Evolutionary conservation across 768 basidiomycete species (phyloP).

Genomic region (Tylopilus rubrobrunneus): DNA sequence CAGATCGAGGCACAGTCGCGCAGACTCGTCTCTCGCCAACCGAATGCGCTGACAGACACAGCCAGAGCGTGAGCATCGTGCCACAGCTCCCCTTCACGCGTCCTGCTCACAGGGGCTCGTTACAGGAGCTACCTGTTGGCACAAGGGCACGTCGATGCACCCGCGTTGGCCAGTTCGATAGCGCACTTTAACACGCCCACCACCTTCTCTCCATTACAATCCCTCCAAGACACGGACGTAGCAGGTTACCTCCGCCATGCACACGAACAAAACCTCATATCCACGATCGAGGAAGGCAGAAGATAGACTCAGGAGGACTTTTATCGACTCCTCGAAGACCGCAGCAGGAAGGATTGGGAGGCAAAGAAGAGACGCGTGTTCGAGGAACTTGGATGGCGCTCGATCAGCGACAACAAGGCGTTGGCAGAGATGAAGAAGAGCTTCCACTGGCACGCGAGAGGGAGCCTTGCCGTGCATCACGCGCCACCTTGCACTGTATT

Average conservation of each 20-base stretch:
- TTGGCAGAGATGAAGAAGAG: constrained; percentile 61
- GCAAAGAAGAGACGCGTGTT: constrained; percentile 85
- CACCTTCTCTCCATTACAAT: constrained; percentile 87
- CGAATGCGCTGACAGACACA: constrained; percentile 56
- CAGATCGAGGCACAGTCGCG: constrained; percentile 94
- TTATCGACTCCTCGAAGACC: constrained; percentile 73
- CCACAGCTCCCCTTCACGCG: constrained; percentile 5
- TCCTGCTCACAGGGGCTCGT: constrained; percentile 2
- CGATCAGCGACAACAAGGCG: constrained; percentile 50
- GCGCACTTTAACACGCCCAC: constrained; percentile 76
- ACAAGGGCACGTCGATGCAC: constrained; percentile 89
- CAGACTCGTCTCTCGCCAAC: constrained; percentile 72
- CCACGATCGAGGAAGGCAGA: constrained; percentile 87
- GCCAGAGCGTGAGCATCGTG: constrained; percentile 62
- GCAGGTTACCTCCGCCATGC: constrained; percentile 93
- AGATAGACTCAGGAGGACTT: constrained; percentile 83
- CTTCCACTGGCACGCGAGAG: constrained; percentile 56
- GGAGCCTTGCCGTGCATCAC: constrained; percentile 45
- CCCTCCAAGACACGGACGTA: constrained; percentile 91
- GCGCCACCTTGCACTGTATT: background rate
- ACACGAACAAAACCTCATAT: constrained; percentile 91
- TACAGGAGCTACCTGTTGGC: constrained; percentile 86
- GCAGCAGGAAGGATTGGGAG: constrained; percentile 82
- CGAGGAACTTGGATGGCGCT: constrained; percentile 79
- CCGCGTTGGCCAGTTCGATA: constrained; percentile 80